Evolutionary conservation across 768 basidiomycete genomes (phyloP), one percentile per base, ranked within the genome.

Genomic region (Lactifluus volemus): DNA sequence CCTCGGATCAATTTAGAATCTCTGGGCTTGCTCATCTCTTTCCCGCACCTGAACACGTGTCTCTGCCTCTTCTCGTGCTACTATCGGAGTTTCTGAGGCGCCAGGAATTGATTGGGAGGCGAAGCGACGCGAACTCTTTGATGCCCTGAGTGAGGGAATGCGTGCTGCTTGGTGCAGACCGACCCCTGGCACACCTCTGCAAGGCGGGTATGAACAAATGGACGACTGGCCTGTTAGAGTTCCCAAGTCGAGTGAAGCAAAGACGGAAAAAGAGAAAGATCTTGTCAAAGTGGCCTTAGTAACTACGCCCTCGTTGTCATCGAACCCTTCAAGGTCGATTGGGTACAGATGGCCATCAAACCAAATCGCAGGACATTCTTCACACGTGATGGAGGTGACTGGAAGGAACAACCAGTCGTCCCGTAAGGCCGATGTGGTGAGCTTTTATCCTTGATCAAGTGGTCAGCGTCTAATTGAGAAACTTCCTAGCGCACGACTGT

Each of bases 291-390:
- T 39, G 86, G 90, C 36, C 70, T 87, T 61, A 65, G 71, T 9
- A 88, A 89, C 67, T 92, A 91, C 65, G 83, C 86, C 17, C 70
- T 93, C 68, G 66, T 92, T 45, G 70, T 90, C 11, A 74, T 93
- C 34, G 89, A 92, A 67, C 86, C 89, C 1, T 67, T 73, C 2
- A 78, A 81, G 56, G 82, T 92, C 38, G 92, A 94, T 69, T 81
- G 80, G 72, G 68, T 85, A 15, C 87, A 88, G 68, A 66, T 92
- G 34, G 78, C 73, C 0, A 74, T 77, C 19, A 59, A 73, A 25
- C 87, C 86, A 9, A 80, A 89, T 65, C 76, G 76, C 63, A 73
- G 89, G 68, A 83, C 81, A 30, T 69, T 72, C 55, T 89, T 82
- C 58, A 77, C 72, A 64, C 77, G 78, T 68, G 74, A 71, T 55